phyloP scores from a whole-genome alignment of 2,329 filamentous ascomycete genomes.

The Biscogniauxia marginata region DNA sequence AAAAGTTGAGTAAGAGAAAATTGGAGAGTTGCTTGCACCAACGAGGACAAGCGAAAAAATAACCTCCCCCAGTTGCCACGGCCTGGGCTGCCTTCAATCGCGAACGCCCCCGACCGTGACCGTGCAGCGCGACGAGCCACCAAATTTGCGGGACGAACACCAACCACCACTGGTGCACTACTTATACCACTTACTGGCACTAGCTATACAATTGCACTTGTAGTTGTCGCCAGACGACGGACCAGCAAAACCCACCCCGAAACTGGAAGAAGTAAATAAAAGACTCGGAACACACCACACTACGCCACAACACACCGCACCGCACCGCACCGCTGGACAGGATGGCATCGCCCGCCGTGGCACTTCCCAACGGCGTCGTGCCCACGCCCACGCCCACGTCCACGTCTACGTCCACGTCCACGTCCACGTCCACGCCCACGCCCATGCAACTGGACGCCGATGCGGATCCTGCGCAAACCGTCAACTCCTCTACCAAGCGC shows the following conservation, averaged over 20 bases:
- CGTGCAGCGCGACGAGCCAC: slow-evolving; percentile 24
- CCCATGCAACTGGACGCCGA: slow-evolving; percentile 20
- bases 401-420: slow-evolving; percentile 9
- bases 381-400: slow-evolving; percentile 23
- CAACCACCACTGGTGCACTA: slow-evolving; percentile 4
- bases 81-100: slow-evolving; percentile 13
- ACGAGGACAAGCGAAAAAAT: slow-evolving; percentile 19
- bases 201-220: no score
- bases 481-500: slow-evolving; percentile 30
- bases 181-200: not conserved
- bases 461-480: slow-evolving; percentile 25
- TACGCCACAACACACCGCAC: no score
- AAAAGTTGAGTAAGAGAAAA: not conserved
- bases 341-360: slow-evolving; percentile 33
- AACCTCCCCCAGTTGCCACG: slow-evolving; percentile 5
- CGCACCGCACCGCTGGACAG: slow-evolving; percentile 3
- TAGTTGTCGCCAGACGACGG: no score
- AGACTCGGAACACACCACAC: no score
- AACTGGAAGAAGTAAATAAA: no score
- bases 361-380: slow-evolving; percentile 29
- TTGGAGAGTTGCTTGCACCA: not conserved
- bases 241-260: no score
- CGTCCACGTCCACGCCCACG: slow-evolving; percentile 5
- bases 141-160: slow-evolving; percentile 18
- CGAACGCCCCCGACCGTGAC: slow-evolving; percentile 11